A percentile compares a stretch with the other conserved stretches of the same genome.
phyloP scores from a whole-genome alignment of 2,329 filamentous ascomycete genomes.

The Hypoxylon rubiginosum region DNA sequence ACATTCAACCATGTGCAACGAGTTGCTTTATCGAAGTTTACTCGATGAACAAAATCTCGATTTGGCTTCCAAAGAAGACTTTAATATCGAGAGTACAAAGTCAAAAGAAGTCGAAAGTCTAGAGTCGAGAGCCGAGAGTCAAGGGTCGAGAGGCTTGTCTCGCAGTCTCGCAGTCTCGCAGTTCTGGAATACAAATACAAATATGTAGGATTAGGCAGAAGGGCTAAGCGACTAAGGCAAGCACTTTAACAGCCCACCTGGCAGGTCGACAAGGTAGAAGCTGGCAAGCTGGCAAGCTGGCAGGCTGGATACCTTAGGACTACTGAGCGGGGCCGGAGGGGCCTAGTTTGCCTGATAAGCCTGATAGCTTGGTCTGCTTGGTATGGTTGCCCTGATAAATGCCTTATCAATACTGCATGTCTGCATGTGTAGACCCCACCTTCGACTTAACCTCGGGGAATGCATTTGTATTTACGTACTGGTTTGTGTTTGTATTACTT shows the following conservation, averaged over 20 bases:
- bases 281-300: no score
- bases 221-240: neutral
- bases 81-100: neutral
- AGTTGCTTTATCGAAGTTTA: neutral
- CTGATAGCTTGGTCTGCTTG: neutral
- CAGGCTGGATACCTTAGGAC: no score
- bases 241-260: neutral
- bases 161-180: no score
- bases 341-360: constrained; percentile 28
- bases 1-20: neutral
- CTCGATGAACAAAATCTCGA: neutral
- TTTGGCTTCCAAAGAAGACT: neutral
- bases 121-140: no score
- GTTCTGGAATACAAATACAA: no score
- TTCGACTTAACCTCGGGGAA: constrained; percentile 5
- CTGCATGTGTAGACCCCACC: constrained; percentile 17
- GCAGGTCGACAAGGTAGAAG: neutral
- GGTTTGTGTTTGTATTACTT: neutral
- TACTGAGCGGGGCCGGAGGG: constrained; percentile 4
- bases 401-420: constrained; percentile 35
- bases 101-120: neutral
- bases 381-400: constrained; percentile 13
- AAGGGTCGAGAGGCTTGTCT: neutral
- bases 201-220: constrained; percentile 10
- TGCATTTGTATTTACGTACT: neutral